Evolutionary conservation across 352 stramenopile genomes (phyloP).

Genomic region (Elongisporangium senticosum): DNA sequence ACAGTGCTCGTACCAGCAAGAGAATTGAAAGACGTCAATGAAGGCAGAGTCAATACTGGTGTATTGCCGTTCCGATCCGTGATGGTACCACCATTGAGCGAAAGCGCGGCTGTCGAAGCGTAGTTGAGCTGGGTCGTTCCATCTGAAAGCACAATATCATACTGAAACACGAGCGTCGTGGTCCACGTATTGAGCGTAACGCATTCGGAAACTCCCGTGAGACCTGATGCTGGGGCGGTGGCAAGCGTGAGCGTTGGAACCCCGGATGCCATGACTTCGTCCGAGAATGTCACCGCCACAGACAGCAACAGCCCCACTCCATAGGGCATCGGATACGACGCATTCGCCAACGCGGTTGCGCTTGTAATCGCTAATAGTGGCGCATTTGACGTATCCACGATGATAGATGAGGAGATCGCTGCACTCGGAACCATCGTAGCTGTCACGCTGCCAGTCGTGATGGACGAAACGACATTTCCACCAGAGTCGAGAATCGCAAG

Average conservation of each 20-base stretch:
- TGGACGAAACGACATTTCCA: conserved; percentile 51
- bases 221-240: conserved; percentile 25
- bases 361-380: conserved; percentile 37
- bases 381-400: conserved; percentile 53
- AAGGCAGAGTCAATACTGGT: conserved; percentile 49
- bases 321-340: conserved; percentile 44
- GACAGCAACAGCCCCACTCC: conserved; percentile 55
- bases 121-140: conserved; percentile 55
- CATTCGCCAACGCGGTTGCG: conserved; percentile 33
- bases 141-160: conserved; percentile 56
- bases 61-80: conserved; percentile 60
- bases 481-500: conserved; percentile 59
- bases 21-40: conserved; percentile 29
- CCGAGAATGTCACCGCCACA: conserved; percentile 71
- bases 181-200: conserved; percentile 53
- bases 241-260: conserved; percentile 46
- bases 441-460: conserved; percentile 38
- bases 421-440: conserved; percentile 61
- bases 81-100: conserved; percentile 48
- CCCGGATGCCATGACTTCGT: conserved; percentile 62
- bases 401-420: conserved; percentile 45
- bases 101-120: conserved; percentile 42
- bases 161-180: conserved; percentile 55
- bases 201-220: conserved; percentile 50
- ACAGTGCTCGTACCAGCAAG: conserved; percentile 45